Evolutionary conservation across 2,329 filamentous ascomycete genomes (phyloP), one percentile per base, ranked within the genome.

Genomic region (Nannizzia gypsea): DNA sequence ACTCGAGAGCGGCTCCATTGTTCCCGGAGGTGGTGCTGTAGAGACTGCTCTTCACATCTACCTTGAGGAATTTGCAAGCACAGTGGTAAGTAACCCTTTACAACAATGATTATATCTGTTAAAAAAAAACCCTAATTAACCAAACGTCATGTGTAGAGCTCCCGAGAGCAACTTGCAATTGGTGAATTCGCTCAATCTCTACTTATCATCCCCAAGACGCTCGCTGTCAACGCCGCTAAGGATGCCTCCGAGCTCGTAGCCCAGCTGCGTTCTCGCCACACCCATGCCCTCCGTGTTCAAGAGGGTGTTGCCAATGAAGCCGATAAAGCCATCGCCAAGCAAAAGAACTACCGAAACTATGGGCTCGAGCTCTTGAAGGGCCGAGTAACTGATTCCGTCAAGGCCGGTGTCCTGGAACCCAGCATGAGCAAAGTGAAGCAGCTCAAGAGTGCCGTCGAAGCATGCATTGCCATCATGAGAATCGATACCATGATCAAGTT

Each of bases 21-120:
- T 99, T 42, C 93, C 93, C 15, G 93, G 93, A 66, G 93, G 93
- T 66, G 93, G 92, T 71, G 93, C 93, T 48, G 92, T 96, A 22
- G 93, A 99, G 80, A 97, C 93, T n/a, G 93, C 93, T 56, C 83
- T 99, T 65, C 93, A 97, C 79, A 99, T 99, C 72, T 99, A 97
- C 78, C 83, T 99, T 36, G 93, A 99, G 78, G 93, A 99, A 76
- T 99, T 95, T 75, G 93, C 93, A 58, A 92, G 93, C 68, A 97
- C 93, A 40, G 92, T 99, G 63, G 90, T 83, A 78, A 68, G 80
- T 79, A 13, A 24, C 15, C 20, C 2, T 8, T 24, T 24, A 13
- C 6, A 28, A 4, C 6, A 5, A 50, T 3, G 3, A 22, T 42
- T 8, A 59, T 59, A 2, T 38, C 11, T 40, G 15, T 13, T 15